These are phyloP conservation scores for Geotrichum australiense DNA, from an alignment of 1,139 yeast genomes.

Conservation along the genomic window DNA sequence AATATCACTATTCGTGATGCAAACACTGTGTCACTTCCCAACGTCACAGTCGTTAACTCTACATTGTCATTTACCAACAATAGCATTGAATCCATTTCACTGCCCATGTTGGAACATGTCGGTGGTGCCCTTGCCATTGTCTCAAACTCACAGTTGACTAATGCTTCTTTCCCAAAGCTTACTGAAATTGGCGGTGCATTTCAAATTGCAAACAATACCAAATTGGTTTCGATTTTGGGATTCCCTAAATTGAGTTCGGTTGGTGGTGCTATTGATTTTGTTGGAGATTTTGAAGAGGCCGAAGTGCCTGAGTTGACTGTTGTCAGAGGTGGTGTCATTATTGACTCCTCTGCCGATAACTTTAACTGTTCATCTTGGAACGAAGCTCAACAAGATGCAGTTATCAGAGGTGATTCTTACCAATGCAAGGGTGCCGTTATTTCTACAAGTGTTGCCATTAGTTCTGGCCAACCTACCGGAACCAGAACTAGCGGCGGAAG, in stretches of 20 bases:
- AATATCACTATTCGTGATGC: constrained; percentile 77
- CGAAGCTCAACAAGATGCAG: constrained; percentile 49
- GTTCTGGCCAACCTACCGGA: constrained; percentile 25
- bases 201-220: constrained; percentile 74
- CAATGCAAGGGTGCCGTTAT: constrained; percentile 68
- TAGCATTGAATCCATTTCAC: constrained; percentile 50
- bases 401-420: constrained; percentile 82
- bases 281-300: constrained; percentile 77
- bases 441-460: constrained; percentile 45
- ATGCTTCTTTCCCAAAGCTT: constrained; percentile 63
- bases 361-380: constrained; percentile 77
- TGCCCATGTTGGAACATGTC: constrained; percentile 50
- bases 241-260: constrained; percentile 67
- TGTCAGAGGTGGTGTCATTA: constrained; percentile 86
- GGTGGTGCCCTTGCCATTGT: constrained; percentile 78
- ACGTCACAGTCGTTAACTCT: constrained; percentile 65
- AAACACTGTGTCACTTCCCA: constrained; percentile 60
- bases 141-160: constrained; percentile 66
- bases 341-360: constrained; percentile 64
- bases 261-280: constrained; percentile 80
- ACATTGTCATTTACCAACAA: constrained; percentile 77
- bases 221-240: constrained; percentile 57
- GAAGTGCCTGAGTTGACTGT: constrained; percentile 62
- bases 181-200: constrained; percentile 70
- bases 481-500: constrained; percentile 21